These are phyloP conservation scores for Uncinocarpus reesii DNA, from an alignment of 2,329 filamentous ascomycete genomes.

Conservation along the genomic window DNA sequence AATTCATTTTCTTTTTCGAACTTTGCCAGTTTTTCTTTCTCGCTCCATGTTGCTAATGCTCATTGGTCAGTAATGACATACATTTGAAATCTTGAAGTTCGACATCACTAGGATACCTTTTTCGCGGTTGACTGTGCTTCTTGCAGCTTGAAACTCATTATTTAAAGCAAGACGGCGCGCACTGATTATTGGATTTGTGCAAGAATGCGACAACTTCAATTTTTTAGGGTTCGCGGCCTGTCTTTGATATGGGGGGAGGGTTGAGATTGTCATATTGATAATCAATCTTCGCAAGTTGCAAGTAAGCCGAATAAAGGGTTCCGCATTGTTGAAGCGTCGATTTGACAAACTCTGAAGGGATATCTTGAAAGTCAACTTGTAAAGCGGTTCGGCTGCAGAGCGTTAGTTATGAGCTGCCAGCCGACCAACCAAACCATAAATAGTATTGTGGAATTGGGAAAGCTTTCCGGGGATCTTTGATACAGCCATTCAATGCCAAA, in stretches of 20 bases:
- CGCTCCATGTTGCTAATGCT: not conserved
- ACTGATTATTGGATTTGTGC: too few relatives aligned
- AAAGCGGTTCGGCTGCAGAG: slow-evolving; percentile 23
- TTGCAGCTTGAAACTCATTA: slow-evolving; percentile 28
- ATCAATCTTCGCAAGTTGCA: slow-evolving; percentile 1
- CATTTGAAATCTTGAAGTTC: not conserved
- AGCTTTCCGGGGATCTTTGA: too few relatives aligned
- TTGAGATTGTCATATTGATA: not conserved
- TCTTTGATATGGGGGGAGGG: not conserved
- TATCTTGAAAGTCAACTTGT: slow-evolving; percentile 27
- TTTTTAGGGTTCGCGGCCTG: too few relatives aligned
- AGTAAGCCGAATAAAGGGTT: slow-evolving; percentile 10
- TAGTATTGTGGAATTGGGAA: too few relatives aligned
- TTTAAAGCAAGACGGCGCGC: slow-evolving; percentile 16
- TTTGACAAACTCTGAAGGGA: slow-evolving; percentile 30
- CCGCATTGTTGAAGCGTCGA: not conserved
- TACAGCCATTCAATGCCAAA: not conserved
- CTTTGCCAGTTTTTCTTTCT: not conserved
- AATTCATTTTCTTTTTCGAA: slow-evolving; percentile 8
- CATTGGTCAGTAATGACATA: not conserved
- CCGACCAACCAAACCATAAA: too few relatives aligned
- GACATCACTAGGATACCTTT: slow-evolving; percentile 11
- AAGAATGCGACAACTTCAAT: too few relatives aligned
- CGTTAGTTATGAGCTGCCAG: slow-evolving; percentile 3
- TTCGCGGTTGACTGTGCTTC: slow-evolving; percentile 19